These are phyloP conservation scores for Lablab purpureus DNA, from an alignment of 306 rosid genomes.

Conservation along the genomic window DNA sequence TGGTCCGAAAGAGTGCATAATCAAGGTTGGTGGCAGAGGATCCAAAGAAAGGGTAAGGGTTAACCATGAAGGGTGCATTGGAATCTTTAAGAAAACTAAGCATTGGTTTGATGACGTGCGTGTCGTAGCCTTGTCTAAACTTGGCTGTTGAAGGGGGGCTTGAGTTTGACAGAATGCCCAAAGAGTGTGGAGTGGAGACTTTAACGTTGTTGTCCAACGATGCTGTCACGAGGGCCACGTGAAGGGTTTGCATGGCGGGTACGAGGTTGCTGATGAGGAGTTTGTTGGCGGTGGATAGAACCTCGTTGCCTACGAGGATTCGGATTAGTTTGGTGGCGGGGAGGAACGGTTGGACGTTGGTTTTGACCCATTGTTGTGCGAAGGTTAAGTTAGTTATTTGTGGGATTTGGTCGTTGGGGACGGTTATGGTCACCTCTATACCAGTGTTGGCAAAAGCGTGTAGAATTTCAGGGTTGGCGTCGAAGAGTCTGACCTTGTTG, in stretches of 20 bases:
- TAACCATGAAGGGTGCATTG: constrained; percentile 73
- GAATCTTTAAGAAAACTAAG: constrained; percentile 67
- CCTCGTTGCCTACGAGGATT: constrained; percentile 72
- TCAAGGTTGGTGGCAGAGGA: constrained; percentile 57
- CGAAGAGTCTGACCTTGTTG: constrained; percentile 63
- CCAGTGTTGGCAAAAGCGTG: constrained; percentile 65
- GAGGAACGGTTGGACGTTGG: constrained; percentile 63
- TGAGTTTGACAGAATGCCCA: constrained; percentile 71
- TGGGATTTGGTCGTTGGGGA: constrained; percentile 73
- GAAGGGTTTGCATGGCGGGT: constrained; percentile 75
- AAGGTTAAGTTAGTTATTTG: constrained; percentile 54
- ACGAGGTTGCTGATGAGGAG: constrained; percentile 62
- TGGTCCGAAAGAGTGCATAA: constrained; percentile 62
- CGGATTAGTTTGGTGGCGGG: constrained; percentile 66
- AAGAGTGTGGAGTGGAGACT: constrained; percentile 79
- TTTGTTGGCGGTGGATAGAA: constrained; percentile 68
- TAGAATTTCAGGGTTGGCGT: constrained; percentile 60
- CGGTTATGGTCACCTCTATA: constrained; percentile 61
- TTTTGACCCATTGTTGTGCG: constrained; percentile 67
- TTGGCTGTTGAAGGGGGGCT: constrained; percentile 79
- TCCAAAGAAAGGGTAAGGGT: constrained; percentile 80
- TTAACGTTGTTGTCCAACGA: constrained; percentile 56
- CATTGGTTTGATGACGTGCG: constrained; percentile 70
- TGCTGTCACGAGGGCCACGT: constrained; percentile 58
- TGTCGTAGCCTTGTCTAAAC: constrained; percentile 87